Base-by-base conservation (phyloP, 2,329 filamentous ascomycete species). In the Ramichloridium luteum region DNA sequence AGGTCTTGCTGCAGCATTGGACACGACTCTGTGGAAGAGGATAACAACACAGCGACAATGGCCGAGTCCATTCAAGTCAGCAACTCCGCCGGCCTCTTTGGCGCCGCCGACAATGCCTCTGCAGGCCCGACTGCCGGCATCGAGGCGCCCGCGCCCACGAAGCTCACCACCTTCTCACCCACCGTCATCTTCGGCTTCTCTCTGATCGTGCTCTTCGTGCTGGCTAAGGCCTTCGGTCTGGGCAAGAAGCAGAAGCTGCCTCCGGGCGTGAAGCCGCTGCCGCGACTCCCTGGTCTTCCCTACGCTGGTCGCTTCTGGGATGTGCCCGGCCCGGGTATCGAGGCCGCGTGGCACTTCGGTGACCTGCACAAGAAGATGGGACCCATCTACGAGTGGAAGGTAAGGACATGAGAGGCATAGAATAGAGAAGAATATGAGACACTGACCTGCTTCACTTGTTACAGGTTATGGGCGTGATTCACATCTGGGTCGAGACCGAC, bases 401-500 rank as follows among this genome's bases (percentile, higher is more conserved):
- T 48, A 14, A 30, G 27, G 13, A n/a, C 9, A n/a, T n/a, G n/a
- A n/a, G n/a, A n/a, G n/a, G n/a, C n/a, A n/a, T n/a, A n/a, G n/a
- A n/a, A n/a, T n/a, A n/a, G n/a, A n/a, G n/a, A n/a, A n/a, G n/a
- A n/a, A n/a, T n/a, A n/a, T n/a, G n/a, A n/a, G n/a, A n/a, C n/a
- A n/a, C n/a, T n/a, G n/a, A n/a, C n/a, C n/a, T n/a, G n/a, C n/a
- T n/a, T n/a, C n/a, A n/a, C n/a, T n/a, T n/a, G n/a, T 9, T 5
- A 10, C 31, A 42, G 33, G 40, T 47, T 2, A 51, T 54, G 44
- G 51, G 51, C 17, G 36, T 32, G 1, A 42, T 46, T 17, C 51
- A 54, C 38, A 47, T 53, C 43, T 54, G 51, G 51, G 46, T 54
- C 28, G 50, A 54, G 34, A 53, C 43, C 36, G 51, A 54, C 44